Evolutionary conservation across 192 early-diverging fungal genomes (phyloP), one percentile per base, ranked within the genome.

Genomic region (Pecoramyces ruminantium): DNA sequence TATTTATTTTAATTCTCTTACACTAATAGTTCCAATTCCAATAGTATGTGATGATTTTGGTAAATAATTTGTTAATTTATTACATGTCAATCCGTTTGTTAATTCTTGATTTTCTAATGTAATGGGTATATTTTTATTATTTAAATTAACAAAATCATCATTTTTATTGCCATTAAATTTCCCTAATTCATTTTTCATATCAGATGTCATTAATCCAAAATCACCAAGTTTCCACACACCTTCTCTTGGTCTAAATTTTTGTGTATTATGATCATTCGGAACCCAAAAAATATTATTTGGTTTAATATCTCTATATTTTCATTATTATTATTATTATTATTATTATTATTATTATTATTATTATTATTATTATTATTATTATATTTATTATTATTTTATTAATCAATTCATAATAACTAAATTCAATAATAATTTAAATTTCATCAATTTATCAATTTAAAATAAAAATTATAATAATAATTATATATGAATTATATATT

Each of bases 201-300:
- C 51, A 11, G 51, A 67, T 67, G 51, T 67, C 2, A 95, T 96
- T 78, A 99, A 85, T 4, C 98, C 98, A 88, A 99, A 99, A 83
- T 99, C 98, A 5, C 98, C 98, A 84, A 99, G 28, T 81, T 79
- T 34, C 77, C 81, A 77, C 27, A 77, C 25, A 67, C 51, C 51
- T n/a, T 67, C 51, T 67, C 18, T 2, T n/a, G 25, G 51, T 79
- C 9, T 27, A 79, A 27, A 27, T 79, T 39, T n/a, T n/a, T n/a
- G 21, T n/a, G 78, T 27, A 39, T 79, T 79, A 39, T 18, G 78
- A 79, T 67, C 51, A 67, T 67, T 67, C 9, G 51, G 51, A 25
- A 67, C 51, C 51, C 40, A 93, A 83, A 80, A 92, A 92, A 92
- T 90, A 79, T 93, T 93, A 79, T 90, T 86, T 14, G 91, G 92